Percentiles rank a stretch among this genome's conserved stretches.
These are phyloP conservation scores for Cutaneotrichosporon sp. DNA, from an alignment of 1,284 basidiomycete genomes.

Conservation along the genomic window DNA sequence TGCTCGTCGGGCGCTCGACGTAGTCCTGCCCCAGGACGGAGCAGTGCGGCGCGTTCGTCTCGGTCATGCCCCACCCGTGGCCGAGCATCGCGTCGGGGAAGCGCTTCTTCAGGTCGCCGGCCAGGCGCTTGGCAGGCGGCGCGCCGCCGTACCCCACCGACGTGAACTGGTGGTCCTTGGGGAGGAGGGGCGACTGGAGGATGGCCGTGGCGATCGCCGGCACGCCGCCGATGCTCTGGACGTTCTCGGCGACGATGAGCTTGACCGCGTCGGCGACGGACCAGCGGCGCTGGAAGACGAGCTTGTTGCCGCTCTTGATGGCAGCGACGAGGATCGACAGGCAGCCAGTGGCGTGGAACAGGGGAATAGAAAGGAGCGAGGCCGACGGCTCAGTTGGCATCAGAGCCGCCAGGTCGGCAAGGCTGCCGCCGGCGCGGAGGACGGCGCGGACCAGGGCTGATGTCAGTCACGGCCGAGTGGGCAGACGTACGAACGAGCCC, in stretches of 20 bases:
- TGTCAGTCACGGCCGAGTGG: too few species aligned
- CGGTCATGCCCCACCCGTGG: slow-evolving; percentile 48
- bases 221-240: slow-evolving; percentile 40
- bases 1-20: slow-evolving; percentile 13
- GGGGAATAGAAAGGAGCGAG: slow-evolving; percentile 39
- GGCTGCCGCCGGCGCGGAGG: slow-evolving; percentile 13
- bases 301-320: slow-evolving; percentile 37
- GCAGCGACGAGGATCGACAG: slow-evolving; percentile 38
- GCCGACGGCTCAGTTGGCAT: slow-evolving; percentile 8
- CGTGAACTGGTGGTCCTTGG: slow-evolving; percentile 32
- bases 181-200: slow-evolving; percentile 37
- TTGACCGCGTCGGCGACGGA: slow-evolving; percentile 34
- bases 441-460: slow-evolving; percentile 6
- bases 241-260: slow-evolving; percentile 35
- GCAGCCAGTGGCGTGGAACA: slow-evolving; percentile 51
- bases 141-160: slow-evolving; percentile 50
- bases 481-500: slow-evolving; percentile 4
- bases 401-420: background rate
- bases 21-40: slow-evolving; percentile 43
- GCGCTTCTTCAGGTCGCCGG: slow-evolving; percentile 33
- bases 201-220: slow-evolving; percentile 44
- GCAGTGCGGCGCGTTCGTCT: slow-evolving; percentile 46
- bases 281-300: slow-evolving; percentile 44
- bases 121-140: slow-evolving; percentile 40
- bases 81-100: slow-evolving; percentile 32